Evolutionary conservation across 306 rosid species (phyloP).

Genomic region (Sicyos baderoa): DNA sequence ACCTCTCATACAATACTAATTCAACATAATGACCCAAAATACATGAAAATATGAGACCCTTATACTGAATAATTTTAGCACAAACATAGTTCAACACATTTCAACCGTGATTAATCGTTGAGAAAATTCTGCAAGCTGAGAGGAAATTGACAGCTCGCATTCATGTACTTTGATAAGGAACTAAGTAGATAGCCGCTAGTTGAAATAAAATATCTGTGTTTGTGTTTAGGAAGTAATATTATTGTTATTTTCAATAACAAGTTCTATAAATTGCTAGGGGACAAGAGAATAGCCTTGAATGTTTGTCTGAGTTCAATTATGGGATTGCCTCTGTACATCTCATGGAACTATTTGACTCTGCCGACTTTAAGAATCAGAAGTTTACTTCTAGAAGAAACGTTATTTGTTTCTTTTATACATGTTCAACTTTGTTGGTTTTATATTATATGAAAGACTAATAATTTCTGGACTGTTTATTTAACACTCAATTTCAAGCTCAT

Average conservation of each 20-base stretch:
- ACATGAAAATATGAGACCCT: no score
- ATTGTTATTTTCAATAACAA: neutral
- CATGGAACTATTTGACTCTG: neutral
- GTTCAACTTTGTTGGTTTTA: slow-evolving; percentile 8
- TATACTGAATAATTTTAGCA: no score
- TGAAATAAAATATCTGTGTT: neutral
- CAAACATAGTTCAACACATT: no score
- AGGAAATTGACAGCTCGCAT: neutral
- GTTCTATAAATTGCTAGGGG: neutral
- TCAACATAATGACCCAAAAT: no score
- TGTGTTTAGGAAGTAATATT: neutral
- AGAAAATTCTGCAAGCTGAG: neutral
- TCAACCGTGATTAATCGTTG: neutral
- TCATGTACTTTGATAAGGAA: neutral
- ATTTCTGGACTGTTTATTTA: neutral
- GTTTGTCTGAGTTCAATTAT: neutral
- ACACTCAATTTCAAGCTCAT: slow-evolving; percentile 16
- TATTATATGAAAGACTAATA: neutral
- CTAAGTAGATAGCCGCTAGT: neutral
- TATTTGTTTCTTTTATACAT: neutral
- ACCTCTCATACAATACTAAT: no score
- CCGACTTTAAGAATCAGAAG: slow-evolving; percentile 8
- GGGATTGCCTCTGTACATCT: slow-evolving; percentile 2
- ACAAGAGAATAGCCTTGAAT: neutral
- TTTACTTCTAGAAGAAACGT: neutral